phyloP scores from a whole-genome alignment of 805 yeast genomes.

The Candida gorgasii region DNA sequence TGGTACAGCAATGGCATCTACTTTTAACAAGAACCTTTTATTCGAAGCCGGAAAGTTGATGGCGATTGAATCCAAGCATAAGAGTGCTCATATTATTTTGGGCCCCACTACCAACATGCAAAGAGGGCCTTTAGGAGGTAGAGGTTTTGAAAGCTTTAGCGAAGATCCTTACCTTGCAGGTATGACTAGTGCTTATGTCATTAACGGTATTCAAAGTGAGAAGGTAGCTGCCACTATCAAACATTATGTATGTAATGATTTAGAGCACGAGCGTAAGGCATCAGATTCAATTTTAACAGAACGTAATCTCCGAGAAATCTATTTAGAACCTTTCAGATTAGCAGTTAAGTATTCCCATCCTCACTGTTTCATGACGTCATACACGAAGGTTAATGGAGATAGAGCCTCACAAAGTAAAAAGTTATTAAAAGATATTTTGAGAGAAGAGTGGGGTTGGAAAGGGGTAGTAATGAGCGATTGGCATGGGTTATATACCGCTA shows the following conservation, averaged over 20 bases:
- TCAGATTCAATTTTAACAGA: slow-evolving; percentile 31
- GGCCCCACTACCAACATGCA: slow-evolving; percentile 37
- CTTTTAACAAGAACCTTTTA: slow-evolving; percentile 37
- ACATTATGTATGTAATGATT: slow-evolving; percentile 35
- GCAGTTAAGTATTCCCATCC: slow-evolving; percentile 33
- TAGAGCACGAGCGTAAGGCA: slow-evolving; percentile 31
- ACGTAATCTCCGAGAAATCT: slow-evolving; percentile 33
- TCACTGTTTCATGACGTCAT: slow-evolving; percentile 31
- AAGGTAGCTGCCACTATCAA: slow-evolving; percentile 34
- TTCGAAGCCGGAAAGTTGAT: slow-evolving; percentile 30
- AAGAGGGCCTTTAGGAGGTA: slow-evolving; percentile 36
- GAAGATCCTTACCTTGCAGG: slow-evolving; percentile 36
- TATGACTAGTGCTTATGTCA: slow-evolving; percentile 24
- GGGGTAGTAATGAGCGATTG: slow-evolving; percentile 38
- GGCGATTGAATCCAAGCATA: slow-evolving; percentile 33
- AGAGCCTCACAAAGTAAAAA: slow-evolving; percentile 27
- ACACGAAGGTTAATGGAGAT: slow-evolving; percentile 33
- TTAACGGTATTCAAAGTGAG: slow-evolving; percentile 30
- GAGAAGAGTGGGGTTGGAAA: slow-evolving; percentile 33
- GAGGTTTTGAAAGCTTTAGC: slow-evolving; percentile 35
- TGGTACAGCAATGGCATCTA: slow-evolving; percentile 34
- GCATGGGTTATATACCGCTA: slow-evolving; percentile 31
- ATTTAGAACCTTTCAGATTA: slow-evolving; percentile 34
- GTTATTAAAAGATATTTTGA: slow-evolving; percentile 24
- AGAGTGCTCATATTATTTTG: slow-evolving; percentile 30